A percentile compares a stretch with the other conserved stretches of the same genome.
Conservation (phyloP, 2,329 filamentous ascomycete genomes). For the Alternaria angustiovoidea region DNA sequence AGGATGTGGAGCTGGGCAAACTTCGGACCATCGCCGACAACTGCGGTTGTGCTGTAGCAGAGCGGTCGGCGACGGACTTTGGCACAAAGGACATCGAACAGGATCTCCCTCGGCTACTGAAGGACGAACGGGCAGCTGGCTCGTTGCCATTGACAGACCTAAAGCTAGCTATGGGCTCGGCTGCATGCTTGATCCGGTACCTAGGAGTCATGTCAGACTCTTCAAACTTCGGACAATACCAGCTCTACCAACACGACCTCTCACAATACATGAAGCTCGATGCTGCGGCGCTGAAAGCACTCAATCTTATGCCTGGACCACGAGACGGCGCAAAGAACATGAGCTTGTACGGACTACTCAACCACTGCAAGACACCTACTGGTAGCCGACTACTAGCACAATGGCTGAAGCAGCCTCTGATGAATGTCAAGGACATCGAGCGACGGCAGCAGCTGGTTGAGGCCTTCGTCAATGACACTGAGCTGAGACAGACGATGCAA, state of each 20-base stretch:
- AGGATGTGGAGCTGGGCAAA: slow-evolving; percentile 88
- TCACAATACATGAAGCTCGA: slow-evolving; percentile 99
- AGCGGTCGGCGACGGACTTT: slow-evolving; percentile 80
- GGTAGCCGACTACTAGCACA: slow-evolving; percentile 90
- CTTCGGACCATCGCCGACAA: slow-evolving; percentile 88
- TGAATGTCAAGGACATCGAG: slow-evolving; percentile 89
- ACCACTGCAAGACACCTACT: slow-evolving; percentile 96
- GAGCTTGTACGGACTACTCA: slow-evolving; percentile 92
- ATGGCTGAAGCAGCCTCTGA: slow-evolving; percentile 97
- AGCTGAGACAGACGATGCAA: slow-evolving; percentile 93
- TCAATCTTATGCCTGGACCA: slow-evolving; percentile 96
- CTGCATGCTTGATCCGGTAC: slow-evolving; percentile 93
- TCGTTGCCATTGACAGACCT: slow-evolving; percentile 88
- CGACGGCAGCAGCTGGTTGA: slow-evolving; percentile 93
- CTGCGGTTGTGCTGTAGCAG: slow-evolving; percentile 88
- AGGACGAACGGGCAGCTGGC: slow-evolving; percentile 80
- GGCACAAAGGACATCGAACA: slow-evolving; percentile 93
- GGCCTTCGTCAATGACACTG: slow-evolving; percentile 91
- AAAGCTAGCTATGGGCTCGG: slow-evolving; percentile 95
- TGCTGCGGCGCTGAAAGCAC: slow-evolving; percentile 87
- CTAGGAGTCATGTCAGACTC: slow-evolving; percentile 87
- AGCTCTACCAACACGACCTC: slow-evolving; percentile 95
- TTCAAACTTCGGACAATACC: slow-evolving; percentile 96
- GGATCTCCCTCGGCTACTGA: slow-evolving; percentile 84
- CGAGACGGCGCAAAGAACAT: slow-evolving; percentile 96